phyloP scores from a whole-genome alignment of 805 yeast genomes.

The Soucietia sequanensis region DNA sequence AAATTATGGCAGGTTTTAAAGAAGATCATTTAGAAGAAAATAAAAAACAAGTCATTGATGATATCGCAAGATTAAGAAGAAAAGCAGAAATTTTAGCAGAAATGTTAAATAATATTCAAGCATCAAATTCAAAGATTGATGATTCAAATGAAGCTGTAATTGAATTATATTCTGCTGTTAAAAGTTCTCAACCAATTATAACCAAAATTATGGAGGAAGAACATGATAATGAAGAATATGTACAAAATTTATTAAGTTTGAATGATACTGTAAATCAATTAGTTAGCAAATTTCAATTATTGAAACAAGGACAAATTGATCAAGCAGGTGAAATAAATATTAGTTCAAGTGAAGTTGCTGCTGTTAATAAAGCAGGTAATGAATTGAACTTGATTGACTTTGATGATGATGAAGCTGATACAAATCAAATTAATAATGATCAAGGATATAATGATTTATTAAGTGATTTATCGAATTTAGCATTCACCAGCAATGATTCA shows the following conservation, averaged over 20 bases:
- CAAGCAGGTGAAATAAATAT: conserved; percentile 51
- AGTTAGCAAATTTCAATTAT: conserved; percentile 60
- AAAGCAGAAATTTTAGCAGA: conserved; percentile 86
- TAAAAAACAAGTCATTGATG: conserved; percentile 76
- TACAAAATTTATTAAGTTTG: conserved; percentile 60
- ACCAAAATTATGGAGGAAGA: conserved; percentile 83
- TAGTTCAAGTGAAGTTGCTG: conserved; percentile 18
- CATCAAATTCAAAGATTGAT: conserved; percentile 37
- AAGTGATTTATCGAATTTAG: conserved; percentile 65
- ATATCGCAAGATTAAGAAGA: conserved; percentile 76
- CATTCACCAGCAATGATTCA: conserved; percentile 43
- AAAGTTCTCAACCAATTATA: conserved; percentile 82
- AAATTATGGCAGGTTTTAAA: conserved; percentile 96
- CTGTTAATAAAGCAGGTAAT: conserved; percentile 18
- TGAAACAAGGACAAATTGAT: conserved; percentile 61
- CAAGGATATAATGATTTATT: conserved; percentile 64
- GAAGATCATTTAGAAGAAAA: conserved; percentile 75
- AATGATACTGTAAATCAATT: conserved; percentile 76
- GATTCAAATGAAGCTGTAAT: conserved; percentile 68
- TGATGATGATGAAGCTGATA: conserved; percentile 38
- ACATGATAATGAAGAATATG: conserved; percentile 62
- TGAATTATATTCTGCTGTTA: conserved; percentile 76
- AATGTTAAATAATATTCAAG: conserved; percentile 61
- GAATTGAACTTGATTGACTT: conserved; percentile 43
- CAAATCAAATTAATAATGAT: conserved; percentile 30